Evolutionary conservation across 306 rosid genomes (phyloP).

Genomic region (Luffa aegyptiaca): DNA sequence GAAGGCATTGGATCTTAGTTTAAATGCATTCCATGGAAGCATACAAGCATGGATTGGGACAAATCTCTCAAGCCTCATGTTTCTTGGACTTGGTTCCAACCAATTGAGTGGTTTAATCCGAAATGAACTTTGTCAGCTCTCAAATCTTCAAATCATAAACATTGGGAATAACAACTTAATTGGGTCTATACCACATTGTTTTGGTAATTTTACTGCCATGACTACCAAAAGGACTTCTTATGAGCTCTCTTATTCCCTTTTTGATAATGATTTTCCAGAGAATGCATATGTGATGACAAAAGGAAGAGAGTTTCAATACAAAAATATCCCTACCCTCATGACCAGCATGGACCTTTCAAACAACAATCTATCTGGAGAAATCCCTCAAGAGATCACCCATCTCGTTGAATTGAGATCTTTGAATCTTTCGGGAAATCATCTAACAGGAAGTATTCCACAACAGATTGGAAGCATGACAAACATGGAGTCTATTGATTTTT

Average conservation of each 20-base stretch:
- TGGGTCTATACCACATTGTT: conserved; percentile 11
- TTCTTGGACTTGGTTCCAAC: conserved; percentile 13
- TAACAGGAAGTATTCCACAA: conserved; percentile 4
- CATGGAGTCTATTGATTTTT: conserved; percentile 10
- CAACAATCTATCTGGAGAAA: background rate
- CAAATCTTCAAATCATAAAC: background rate
- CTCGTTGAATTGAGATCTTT: background rate
- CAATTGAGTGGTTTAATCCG: conserved; percentile 1
- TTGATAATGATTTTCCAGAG: background rate
- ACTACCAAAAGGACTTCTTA: conserved; percentile 2
- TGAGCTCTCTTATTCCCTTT: conserved; percentile 12
- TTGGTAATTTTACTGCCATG: conserved; percentile 5
- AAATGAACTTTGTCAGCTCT: conserved; percentile 5
- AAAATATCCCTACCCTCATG: background rate
- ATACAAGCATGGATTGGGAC: conserved; percentile 3
- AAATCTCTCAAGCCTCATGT: background rate
- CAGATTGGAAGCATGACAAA: background rate
- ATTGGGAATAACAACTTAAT: too few relatives aligned
- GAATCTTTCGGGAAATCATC: conserved; percentile 6
- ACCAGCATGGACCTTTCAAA: background rate
- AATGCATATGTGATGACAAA: background rate
- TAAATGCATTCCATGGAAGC: conserved; percentile 11
- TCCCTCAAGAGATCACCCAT: background rate
- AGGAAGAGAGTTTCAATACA: background rate
- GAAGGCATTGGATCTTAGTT: background rate